These are phyloP conservation scores for Solanum phureja DNA, from an alignment of 257 asterid genomes.

Conservation along the genomic window DNA sequence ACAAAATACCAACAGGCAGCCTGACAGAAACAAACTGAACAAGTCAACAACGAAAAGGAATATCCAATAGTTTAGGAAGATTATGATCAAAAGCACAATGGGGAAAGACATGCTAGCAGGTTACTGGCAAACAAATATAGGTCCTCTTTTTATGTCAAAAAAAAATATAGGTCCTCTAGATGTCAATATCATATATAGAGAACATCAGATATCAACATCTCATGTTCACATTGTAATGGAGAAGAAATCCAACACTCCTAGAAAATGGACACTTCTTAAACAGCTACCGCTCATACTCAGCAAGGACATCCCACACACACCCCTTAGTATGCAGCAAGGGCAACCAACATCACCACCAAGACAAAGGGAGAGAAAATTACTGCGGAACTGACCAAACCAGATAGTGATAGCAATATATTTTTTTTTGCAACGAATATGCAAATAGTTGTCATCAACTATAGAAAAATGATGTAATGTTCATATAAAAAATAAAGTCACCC, in stretches of 20 bases:
- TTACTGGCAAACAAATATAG: not conserved
- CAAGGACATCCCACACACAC: not conserved
- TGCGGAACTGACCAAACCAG: not conserved
- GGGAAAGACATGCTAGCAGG: not conserved
- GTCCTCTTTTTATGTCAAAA: not conserved
- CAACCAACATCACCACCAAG: not conserved
- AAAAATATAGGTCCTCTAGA: not conserved
- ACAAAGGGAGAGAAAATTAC: not conserved
- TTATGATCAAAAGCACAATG: not conserved
- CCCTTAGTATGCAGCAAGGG: not conserved
- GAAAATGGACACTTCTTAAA: not conserved
- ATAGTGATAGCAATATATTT: not conserved
- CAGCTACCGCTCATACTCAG: not conserved
- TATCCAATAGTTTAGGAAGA: not conserved
- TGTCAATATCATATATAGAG: not conserved
- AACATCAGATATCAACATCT: not conserved
- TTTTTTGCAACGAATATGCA: not conserved
- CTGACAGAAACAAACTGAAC: not conserved
- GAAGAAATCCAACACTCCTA: not conserved
- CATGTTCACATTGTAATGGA: not conserved
- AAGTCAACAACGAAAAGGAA: not conserved
- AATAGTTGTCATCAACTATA: not conserved
- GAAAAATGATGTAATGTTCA: not conserved
- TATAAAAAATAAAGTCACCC: not conserved
- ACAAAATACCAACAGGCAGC: not conserved